Evolutionary conservation across 495 filamentous ascomycete species (phyloP), one percentile per base, ranked within the genome.

Genomic region (Margaritispora aquatica): DNA sequence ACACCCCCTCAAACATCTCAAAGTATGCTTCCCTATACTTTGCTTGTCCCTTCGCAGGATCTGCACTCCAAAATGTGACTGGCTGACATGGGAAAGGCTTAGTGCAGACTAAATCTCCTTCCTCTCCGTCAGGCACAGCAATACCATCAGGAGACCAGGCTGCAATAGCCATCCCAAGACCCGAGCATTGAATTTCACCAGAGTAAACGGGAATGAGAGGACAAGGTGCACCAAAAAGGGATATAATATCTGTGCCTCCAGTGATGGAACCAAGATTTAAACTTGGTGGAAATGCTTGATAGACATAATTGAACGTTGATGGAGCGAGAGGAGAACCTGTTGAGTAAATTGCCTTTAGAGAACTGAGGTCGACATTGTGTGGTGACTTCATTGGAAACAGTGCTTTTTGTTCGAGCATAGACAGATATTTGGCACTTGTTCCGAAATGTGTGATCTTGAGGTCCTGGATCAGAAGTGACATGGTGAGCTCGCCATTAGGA

Each of bases 311-410:
- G 67, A 96, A 98, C 8, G 94, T 97, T 0, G 90, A 96, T 0
- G 94, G 92, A 1, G 94, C 91, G 13, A 98, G 73, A 7, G 92
- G 90, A 5, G 91, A 92, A 26, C 90, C 94, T 19, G 94, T 98
- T 56, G 88, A 94, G 75, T 96, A 97, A 58, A 98, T 91, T 0
- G 92, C 89, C 50, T 82, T 75, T 9, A 96, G 72, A 17, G 75
- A 68, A 1, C 86, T 77, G 7, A 84, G 74, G 47, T 80, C 75
- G 21, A 79, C 65, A 26, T 53, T 53, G 22, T 64, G 68, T 2
- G 73, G 70, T 3, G 72, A 70, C 26, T 77, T 66, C 31, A 75
- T 76, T 1, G 91, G 92, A 57, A 79, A 79, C 38, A 94, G 68
- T 11, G 77, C 72, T 46, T 89, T 88, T 52, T 94, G 90, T 68